Evolutionary conservation across 208 protist species (phyloP).

Genomic region (Trichomonas gallinae): DNA sequence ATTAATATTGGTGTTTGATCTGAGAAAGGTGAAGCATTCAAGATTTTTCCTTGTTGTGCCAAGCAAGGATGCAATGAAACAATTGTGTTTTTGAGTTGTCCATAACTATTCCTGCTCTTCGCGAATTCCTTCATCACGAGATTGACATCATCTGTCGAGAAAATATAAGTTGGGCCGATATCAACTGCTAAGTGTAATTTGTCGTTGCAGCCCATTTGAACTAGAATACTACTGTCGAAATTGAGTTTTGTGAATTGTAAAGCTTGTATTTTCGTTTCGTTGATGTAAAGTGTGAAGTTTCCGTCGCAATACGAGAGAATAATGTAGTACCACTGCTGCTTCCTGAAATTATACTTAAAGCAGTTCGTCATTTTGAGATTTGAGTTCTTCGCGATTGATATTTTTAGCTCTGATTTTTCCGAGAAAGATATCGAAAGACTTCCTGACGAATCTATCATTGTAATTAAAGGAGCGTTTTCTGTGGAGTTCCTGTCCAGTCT

Average conservation of each 20-base stretch:
- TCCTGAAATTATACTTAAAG: neutral
- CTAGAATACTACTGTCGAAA: neutral
- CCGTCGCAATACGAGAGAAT: neutral
- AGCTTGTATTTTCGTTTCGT: neutral
- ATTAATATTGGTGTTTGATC: neutral
- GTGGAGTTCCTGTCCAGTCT: neutral
- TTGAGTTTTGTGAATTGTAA: neutral
- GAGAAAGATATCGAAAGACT: neutral
- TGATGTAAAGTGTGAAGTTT: neutral
- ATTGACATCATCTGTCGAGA: neutral
- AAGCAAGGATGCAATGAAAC: neutral
- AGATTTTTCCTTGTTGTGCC: neutral
- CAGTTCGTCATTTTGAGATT: neutral
- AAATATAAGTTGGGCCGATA: neutral
- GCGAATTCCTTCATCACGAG: neutral
- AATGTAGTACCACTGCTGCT: neutral
- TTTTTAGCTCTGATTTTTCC: neutral
- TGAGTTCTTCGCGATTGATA: neutral
- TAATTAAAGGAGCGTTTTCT: neutral
- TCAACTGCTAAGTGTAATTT: neutral
- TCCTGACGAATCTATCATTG: neutral
- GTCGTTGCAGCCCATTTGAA: neutral
- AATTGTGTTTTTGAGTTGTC: neutral
- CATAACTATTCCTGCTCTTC: neutral
- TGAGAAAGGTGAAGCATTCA: neutral